A percentile compares a stretch with the other conserved stretches of the same genome.
Evolutionary conservation across 345 rosid species (phyloP).

Genomic region (Euclidium syriacum): DNA sequence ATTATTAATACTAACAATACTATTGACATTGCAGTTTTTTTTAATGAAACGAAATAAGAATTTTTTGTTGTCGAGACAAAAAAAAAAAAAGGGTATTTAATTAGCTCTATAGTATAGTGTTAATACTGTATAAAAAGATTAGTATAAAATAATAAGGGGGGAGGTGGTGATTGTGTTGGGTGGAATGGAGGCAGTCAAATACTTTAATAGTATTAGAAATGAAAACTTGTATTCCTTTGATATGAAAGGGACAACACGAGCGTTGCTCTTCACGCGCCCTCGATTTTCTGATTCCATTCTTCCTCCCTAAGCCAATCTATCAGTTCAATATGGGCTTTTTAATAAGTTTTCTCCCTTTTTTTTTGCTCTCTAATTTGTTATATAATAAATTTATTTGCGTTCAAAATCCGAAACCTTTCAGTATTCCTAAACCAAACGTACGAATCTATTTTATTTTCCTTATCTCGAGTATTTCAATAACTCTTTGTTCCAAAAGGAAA

Average conservation of each 20-base stretch:
- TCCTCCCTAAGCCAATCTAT: not conserved
- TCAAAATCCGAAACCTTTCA: too few relatives aligned
- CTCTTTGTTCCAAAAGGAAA: not conserved
- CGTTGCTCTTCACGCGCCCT: slow-evolving; percentile 18
- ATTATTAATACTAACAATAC: not conserved
- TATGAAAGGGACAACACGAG: slow-evolving; percentile 21
- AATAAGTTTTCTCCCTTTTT: not conserved
- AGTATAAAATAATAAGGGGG: too few relatives aligned
- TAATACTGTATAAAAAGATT: too few relatives aligned
- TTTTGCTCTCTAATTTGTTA: too few relatives aligned
- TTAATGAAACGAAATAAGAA: too few relatives aligned
- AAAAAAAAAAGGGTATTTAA: not conserved
- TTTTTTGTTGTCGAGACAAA: too few relatives aligned
- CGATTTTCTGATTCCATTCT: not conserved
- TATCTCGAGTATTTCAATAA: not conserved
- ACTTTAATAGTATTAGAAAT: not conserved
- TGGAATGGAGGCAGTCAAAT: slow-evolving; percentile 33
- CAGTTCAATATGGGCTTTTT: not conserved
- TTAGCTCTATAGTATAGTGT: too few relatives aligned
- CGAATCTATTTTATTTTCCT: not conserved
- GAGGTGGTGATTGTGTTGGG: slow-evolving; percentile 28
- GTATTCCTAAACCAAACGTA: not conserved
- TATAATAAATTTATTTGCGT: too few relatives aligned
- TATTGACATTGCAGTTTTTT: slow-evolving; percentile 8
- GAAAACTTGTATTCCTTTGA: not conserved